phyloP scores from a whole-genome alignment of 805 yeast species.

The Wickerhamomyces hampshirensis region DNA sequence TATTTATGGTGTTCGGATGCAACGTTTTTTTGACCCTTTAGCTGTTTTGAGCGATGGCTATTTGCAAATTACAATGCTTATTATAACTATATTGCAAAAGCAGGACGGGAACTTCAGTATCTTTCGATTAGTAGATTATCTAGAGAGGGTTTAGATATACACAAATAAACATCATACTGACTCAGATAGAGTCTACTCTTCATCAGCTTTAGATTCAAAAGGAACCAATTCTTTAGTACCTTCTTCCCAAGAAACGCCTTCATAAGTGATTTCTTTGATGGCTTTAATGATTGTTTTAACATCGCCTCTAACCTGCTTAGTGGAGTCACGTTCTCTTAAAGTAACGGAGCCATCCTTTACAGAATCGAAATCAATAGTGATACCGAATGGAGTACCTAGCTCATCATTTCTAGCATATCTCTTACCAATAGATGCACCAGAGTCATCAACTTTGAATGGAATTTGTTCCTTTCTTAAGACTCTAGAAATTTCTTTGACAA shows the following conservation, averaged over 20 bases:
- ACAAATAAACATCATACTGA: neutral
- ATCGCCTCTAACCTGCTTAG: conserved; percentile 93
- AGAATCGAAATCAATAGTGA: conserved; percentile 94
- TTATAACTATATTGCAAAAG: too few species aligned
- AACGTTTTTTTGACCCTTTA: too few species aligned
- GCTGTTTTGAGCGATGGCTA: too few species aligned
- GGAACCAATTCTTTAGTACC: conserved; percentile 70
- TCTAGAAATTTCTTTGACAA: conserved; percentile 63
- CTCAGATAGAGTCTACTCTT: conserved; percentile 21
- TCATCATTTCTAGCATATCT: conserved; percentile 98
- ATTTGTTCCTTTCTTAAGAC: conserved; percentile 74
- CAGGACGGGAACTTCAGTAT: too few species aligned
- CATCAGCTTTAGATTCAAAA: conserved; percentile 63
- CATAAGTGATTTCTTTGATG: conserved; percentile 68
- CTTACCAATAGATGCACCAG: conserved; percentile 96
- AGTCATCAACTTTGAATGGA: conserved; percentile 94
- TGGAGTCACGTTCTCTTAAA: conserved; percentile 94
- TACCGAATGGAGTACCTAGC: conserved; percentile 97
- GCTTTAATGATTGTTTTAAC: conserved; percentile 69
- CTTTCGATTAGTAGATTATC: too few species aligned
- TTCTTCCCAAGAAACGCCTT: conserved; percentile 76
- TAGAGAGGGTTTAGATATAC: too few species aligned
- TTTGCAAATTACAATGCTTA: too few species aligned
- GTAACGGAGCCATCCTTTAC: conserved; percentile 85
- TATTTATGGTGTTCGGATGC: neutral